Evolutionary conservation across 345 rosid genomes (phyloP).

Genomic region (Populus alba): DNA sequence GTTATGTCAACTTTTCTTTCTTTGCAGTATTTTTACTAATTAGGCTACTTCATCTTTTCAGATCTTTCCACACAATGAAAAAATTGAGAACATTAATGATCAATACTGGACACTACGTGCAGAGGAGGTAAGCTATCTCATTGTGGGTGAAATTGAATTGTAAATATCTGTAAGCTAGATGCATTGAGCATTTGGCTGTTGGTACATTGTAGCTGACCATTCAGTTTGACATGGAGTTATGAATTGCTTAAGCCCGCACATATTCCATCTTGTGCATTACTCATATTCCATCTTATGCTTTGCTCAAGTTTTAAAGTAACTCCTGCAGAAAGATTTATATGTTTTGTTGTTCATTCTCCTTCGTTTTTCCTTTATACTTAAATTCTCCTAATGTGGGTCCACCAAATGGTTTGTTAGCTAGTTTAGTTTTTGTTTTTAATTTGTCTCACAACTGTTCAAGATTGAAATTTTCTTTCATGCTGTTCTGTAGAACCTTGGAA

Average conservation of each 20-base stretch:
- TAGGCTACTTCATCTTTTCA: conserved; percentile 16
- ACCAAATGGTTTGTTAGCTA: background rate
- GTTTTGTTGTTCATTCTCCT: too few relatives aligned
- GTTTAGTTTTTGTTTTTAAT: background rate
- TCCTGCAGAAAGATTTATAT: too few relatives aligned
- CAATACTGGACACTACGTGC: conserved; percentile 97
- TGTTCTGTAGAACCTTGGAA: background rate
- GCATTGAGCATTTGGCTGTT: background rate
- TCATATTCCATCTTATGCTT: background rate
- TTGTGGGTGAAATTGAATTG: background rate
- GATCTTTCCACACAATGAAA: conserved; percentile 34
- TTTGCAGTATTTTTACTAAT: conserved; percentile 8
- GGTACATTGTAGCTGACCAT: background rate
- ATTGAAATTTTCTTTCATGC: too few relatives aligned
- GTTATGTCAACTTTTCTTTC: background rate
- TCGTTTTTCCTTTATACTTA: too few relatives aligned
- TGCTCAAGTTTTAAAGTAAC: background rate
- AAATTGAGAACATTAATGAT: conserved; percentile 73
- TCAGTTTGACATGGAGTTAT: background rate
- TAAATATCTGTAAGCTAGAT: background rate
- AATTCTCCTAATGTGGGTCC: too few relatives aligned
- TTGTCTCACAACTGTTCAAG: background rate
- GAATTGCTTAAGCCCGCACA: background rate
- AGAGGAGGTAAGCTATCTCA: conserved; percentile 67
- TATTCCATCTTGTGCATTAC: too few relatives aligned